Conservation (phyloP, 345 rosid genomes). For the Eucalyptus marginata region DNA sequence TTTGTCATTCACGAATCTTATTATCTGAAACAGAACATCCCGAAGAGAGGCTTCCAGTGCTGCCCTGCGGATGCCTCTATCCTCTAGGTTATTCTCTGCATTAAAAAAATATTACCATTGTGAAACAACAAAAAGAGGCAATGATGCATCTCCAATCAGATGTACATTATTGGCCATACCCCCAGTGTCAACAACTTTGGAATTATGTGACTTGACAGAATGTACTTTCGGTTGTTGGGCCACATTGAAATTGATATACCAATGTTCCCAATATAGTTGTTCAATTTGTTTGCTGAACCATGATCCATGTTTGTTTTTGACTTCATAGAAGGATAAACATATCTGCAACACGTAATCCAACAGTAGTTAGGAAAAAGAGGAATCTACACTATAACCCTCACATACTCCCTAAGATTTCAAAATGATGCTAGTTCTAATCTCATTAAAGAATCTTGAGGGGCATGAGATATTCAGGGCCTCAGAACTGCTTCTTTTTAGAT, state of each 20-base stretch:
- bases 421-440: background rate
- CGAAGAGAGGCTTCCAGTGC: constrained; percentile 70
- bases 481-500: background rate
- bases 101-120: background rate
- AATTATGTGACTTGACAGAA: constrained; percentile 44
- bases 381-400: background rate
- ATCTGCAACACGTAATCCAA: constrained; percentile 28
- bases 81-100: constrained; percentile 46
- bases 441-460: background rate
- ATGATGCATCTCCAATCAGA: background rate
- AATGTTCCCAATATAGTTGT: constrained; percentile 74
- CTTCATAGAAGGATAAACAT: constrained; percentile 87
- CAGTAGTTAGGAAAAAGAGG: background rate
- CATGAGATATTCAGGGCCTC: background rate
- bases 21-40: constrained; percentile 83
- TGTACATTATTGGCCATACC: constrained; percentile 21
- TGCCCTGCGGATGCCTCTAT: constrained; percentile 54
- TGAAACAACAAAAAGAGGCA: background rate
- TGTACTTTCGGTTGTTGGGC: constrained; percentile 49
- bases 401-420: background rate
- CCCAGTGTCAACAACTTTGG: constrained; percentile 60
- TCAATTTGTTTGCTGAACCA: constrained; percentile 82
- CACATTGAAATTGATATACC: constrained; percentile 85
- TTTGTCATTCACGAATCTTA: constrained; percentile 89
- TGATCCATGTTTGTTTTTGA: constrained; percentile 69